Base-by-base conservation (phyloP, 257 asterid genomes). In the Capsicum pubescens region DNA sequence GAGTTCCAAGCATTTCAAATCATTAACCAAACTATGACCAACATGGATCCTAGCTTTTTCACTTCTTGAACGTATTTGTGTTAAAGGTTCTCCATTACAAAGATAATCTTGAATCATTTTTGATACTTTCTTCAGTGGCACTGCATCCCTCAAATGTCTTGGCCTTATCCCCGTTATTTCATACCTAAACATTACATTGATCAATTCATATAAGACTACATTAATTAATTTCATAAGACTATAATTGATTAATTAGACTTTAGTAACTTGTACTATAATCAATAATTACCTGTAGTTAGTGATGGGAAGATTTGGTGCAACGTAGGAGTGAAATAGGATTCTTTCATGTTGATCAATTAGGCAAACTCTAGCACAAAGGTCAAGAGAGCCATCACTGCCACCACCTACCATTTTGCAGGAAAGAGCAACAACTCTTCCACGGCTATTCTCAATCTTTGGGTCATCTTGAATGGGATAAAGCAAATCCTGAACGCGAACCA, bases 321-420 rank as follows among this genome's bases (percentile, higher is more conserved):
- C 91, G 71, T 95, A 93, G 46, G 96, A 52, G 56, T 95, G 97
- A 79, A 95, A 92, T 84, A 95, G 87, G 19, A 92, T 88, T 84
- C 85, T 91, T 82, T 95, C 98, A 69, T 81, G 36, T 87, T 95
- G 97, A 84, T 94, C 98, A 74, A 90, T 60, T 52, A 95, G 91
- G 89, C 98, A 95, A 61, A 95, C 91, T 87, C 98, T 89, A 26
- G 93, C 98, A 78, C 99, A 95, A 83, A 94, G 91, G 86, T 94
- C 97, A 48, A 93, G 82, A 44, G 97, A 90, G 50, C 98, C 98
- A 88, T 95, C 98, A 21, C 88, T 91, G 77, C 99, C 99, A 14
- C 99, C 99, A 0, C 98, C 97, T 2, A 95, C 98, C 93, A 92
- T 95, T 87, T 91, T 95, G 91, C 99, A 94, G 55, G 97, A 95